Evolutionary conservation across 306 rosid genomes (phyloP), one percentile per base, ranked within the genome.

Genomic region (Styphnolobium japonicum): DNA sequence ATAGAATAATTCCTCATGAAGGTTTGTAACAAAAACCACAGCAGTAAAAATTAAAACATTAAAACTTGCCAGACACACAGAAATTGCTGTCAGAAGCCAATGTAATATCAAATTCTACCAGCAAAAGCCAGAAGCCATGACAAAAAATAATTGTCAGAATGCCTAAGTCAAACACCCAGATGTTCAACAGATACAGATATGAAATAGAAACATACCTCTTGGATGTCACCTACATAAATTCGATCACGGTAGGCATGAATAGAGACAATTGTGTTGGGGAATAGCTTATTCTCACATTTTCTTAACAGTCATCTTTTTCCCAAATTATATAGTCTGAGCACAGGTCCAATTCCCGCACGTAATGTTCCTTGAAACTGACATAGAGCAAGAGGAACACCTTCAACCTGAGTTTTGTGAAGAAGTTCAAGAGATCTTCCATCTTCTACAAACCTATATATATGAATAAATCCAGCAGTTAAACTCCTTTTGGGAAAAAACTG

Each of bases 341-440:
- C 97, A 14, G 93, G 65, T 46, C 99, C 98, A 82, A 96, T 88
- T 76, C 99, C 99, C 0, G 97, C 99, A 45, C 93, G 99, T 78
- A 96, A 89, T 83, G 96, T 90, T 78, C 99, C 99, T 82, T 95
- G 99, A 82, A 95, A 95, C 82, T 95, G 98, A 82, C 92, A 83
- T 72, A 95, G 82, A 75, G 97, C 89, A 85, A 93, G 94, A 73
- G 99, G 99, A 62, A 93, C 98, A 71, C 96, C 98, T 86, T 93
- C 96, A 73, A 93, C 99, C 86, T 90, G 96, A 25, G 99, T 96
- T 88, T 93, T 93, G 84, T 93, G 98, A 76, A 96, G 85, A 78
- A 96, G 97, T 84, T 96, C 97, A 58, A 93, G 96, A 71, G 97
- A 87, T 74, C 82, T 93, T 64, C 99, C 99, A 42, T 96, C 99